Conservation (phyloP, 208 protist species). For the Acanthamoeba sp. region DNA sequence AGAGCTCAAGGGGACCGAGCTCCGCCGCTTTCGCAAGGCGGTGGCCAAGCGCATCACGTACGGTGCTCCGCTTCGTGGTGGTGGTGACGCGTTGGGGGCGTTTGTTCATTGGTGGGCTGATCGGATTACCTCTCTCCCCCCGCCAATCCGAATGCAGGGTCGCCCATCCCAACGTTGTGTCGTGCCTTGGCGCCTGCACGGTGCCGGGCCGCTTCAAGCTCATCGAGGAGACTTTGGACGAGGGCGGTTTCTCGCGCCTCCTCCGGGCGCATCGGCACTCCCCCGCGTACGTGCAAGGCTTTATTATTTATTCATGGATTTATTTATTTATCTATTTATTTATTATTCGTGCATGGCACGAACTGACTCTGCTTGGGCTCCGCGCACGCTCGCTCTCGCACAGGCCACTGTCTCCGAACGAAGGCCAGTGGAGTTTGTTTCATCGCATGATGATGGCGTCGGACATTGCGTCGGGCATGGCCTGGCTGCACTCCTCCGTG, state of each 20-base stretch:
- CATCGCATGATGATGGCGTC: slow-evolving; percentile 59
- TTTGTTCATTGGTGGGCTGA: neutral
- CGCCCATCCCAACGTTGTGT: slow-evolving; percentile 59
- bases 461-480: slow-evolving; percentile 41
- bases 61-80: neutral
- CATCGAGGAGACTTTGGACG: slow-evolving; percentile 56
- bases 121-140: neutral
- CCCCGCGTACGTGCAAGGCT: neutral
- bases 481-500: slow-evolving; percentile 53
- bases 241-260: slow-evolving; percentile 31
- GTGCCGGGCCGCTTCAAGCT: slow-evolving; percentile 44
- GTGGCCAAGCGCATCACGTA: slow-evolving; percentile 61
- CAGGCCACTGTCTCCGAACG: neutral
- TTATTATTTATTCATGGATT: too few relatives aligned
- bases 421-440: slow-evolving; percentile 57
- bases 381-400: neutral
- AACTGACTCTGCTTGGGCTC: too few relatives aligned
- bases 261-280: slow-evolving; percentile 19
- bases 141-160: neutral
- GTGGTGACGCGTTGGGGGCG: neutral
- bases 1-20: slow-evolving; percentile 33
- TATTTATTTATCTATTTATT: too few relatives aligned
- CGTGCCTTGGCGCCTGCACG: slow-evolving; percentile 51
- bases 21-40: slow-evolving; percentile 39
- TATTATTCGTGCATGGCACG: too few relatives aligned